Percentiles rank a stretch among this genome's conserved stretches.
Evolutionary conservation across 495 filamentous ascomycete genomes (phyloP).

Genomic region (Xylaria longipes): DNA sequence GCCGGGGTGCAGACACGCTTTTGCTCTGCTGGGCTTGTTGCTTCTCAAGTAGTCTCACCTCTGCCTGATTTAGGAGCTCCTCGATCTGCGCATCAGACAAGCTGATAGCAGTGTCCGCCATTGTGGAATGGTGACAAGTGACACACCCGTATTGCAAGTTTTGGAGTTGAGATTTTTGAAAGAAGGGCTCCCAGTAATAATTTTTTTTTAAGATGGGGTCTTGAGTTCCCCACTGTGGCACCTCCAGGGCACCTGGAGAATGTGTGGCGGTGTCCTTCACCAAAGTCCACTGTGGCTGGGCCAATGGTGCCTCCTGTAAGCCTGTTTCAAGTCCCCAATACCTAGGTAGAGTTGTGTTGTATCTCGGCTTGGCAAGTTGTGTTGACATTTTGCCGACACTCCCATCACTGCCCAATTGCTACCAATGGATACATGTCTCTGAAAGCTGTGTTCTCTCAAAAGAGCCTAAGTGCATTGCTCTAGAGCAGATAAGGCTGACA

Average conservation of each 20-base stretch:
- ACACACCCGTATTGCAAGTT: constrained; percentile 55
- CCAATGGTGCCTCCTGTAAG: not conserved
- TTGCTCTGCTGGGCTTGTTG: constrained; percentile 33
- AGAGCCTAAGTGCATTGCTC: not conserved
- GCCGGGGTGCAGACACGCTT: constrained; percentile 1
- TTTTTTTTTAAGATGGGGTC: constrained; percentile 20
- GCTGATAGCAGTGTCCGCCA: constrained; percentile 32
- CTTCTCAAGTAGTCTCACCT: constrained; percentile 37
- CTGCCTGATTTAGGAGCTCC: constrained; percentile 38
- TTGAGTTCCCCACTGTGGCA: constrained; percentile 9
- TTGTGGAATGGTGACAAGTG: constrained; percentile 66
- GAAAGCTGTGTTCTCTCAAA: not conserved
- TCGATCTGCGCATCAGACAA: constrained; percentile 41
- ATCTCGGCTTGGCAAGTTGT: not conserved
- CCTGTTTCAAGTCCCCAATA: not conserved
- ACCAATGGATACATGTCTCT: not conserved
- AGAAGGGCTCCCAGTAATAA: constrained; percentile 23
- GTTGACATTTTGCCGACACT: not conserved
- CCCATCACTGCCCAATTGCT: constrained; percentile 20
- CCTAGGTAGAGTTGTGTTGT: no score
- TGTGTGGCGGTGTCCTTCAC: not conserved
- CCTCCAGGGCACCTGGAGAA: not conserved
- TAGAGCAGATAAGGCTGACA: not conserved
- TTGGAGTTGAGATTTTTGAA: constrained; percentile 3
- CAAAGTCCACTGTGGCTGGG: constrained; percentile 7